Conservation (phyloP, 148 eudicot species). For the Mesembryanthemum crystallinum region DNA sequence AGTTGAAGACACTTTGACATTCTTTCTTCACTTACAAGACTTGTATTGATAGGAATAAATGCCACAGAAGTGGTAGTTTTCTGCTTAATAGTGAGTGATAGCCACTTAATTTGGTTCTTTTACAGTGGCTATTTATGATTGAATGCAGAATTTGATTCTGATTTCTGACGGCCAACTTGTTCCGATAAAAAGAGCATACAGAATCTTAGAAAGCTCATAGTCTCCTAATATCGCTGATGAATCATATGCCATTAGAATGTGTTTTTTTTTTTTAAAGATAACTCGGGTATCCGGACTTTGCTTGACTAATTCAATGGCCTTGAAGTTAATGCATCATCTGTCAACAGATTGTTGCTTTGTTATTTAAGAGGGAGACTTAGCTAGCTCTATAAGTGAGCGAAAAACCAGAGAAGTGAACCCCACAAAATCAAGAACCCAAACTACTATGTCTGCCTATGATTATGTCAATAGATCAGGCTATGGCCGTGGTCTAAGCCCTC, state of each 20-base stretch:
- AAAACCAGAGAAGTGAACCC: neutral
- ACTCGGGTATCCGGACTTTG: no score
- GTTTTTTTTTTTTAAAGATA: no score
- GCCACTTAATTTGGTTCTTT: neutral
- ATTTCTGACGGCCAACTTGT: neutral
- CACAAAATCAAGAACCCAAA: neutral
- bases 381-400: conserved; percentile 6
- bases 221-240: neutral
- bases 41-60: neutral
- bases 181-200: conserved; percentile 11
- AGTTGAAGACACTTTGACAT: neutral
- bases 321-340: no score
- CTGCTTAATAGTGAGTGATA: neutral
- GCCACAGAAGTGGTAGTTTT: neutral
- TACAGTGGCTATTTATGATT: neutral
- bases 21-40: neutral
- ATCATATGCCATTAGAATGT: conserved; percentile 20
- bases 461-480: conserved; percentile 19
- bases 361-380: conserved; percentile 17
- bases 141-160: conserved; percentile 21
- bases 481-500: conserved; percentile 10
- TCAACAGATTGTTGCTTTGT: conserved; percentile 8
- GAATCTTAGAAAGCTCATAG: conserved; percentile 15
- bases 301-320: no score
- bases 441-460: conserved; percentile 22